Evolutionary conservation across 495 filamentous ascomycete genomes (phyloP), one percentile per base, ranked within the genome.

Genomic region (Aspergillus baeticus): DNA sequence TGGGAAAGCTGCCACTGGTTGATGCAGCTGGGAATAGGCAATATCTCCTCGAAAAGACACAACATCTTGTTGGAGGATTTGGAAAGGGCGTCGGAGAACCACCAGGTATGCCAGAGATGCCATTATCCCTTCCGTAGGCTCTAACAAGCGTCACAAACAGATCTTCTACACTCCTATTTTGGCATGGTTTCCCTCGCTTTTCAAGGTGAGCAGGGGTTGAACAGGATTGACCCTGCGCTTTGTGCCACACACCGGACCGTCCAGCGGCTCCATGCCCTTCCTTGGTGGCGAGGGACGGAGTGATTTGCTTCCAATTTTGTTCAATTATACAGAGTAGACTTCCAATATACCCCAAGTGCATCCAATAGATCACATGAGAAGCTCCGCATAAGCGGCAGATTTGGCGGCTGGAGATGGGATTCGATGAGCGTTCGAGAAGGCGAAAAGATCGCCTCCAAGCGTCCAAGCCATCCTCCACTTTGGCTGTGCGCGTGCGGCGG

Each of bases 51-150:
- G 87, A 88, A 26, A 89, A 89, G 66, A 93, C 90, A n/a, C 92
- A 97, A 63, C 94, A 98, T 68, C 63, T 84, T 20, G 85, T 96
- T 15, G 94, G 94, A 45, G 94, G 94, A 0, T 97, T 98, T 72
- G 87, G 87, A 5, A 98, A 98, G 64, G 66, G 81, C 10, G 86
- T 90, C 0, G 89, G 89, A 23, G 85, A 89, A 54, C 82, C 83
- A 56, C 94, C 94, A 44, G 83, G 83, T 84, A 68, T 61, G 76
- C 17, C 47, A 13, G 48, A 29, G 3, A 41, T 8, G 17, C 33
- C 20, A 26, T 20, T 21, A 20, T 43, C 39, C 44, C 18, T 18
- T 50, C 33, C 23, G 37, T 41, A 48, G 22, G 14, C 18, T 29
- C 59, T 60, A 14, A 51, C 60, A 4, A 55, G 20, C 51, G 31